Evolutionary conservation across 2,329 filamentous ascomycete genomes (phyloP).

Genomic region (Dactylonectria estremocensis): DNA sequence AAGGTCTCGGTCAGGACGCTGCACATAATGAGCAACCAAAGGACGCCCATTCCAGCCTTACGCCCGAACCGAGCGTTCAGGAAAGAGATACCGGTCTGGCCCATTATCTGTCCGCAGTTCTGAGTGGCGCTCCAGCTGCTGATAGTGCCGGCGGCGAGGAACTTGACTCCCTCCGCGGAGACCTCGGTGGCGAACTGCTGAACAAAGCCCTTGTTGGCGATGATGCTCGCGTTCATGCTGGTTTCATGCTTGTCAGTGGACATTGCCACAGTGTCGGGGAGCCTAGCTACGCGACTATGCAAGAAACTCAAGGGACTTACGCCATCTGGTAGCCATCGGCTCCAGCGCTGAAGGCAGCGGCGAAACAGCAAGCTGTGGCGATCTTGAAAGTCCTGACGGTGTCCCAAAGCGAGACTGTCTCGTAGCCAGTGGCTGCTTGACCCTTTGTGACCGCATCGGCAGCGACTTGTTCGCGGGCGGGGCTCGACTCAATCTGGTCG

Average conservation of each 20-base stretch:
- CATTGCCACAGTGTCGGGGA: too few species aligned
- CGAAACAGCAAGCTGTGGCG: slow-evolving; percentile 43
- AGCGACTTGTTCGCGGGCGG: too few species aligned
- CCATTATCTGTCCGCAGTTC: background rate
- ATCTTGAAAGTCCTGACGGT: slow-evolving; percentile 48
- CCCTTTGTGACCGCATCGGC: slow-evolving; percentile 41
- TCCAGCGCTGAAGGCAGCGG: slow-evolving; percentile 29
- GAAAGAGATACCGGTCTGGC: slow-evolving; percentile 10
- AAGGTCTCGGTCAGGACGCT: slow-evolving; percentile 53
- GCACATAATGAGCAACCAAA: background rate
- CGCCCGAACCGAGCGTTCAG: background rate
- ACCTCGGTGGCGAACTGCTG: slow-evolving; percentile 27
- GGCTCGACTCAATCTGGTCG: too few species aligned
- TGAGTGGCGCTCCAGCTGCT: slow-evolving; percentile 39
- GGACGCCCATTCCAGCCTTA: slow-evolving; percentile 31
- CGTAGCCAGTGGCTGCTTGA: slow-evolving; percentile 46
- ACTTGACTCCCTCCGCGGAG: slow-evolving; percentile 35
- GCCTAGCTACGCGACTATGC: too few species aligned
- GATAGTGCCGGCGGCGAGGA: too few species aligned
- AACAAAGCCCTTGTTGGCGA: slow-evolving; percentile 37
- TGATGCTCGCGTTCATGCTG: slow-evolving; percentile 37
- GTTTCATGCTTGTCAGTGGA: too few species aligned
- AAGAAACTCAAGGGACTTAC: slow-evolving; percentile 25
- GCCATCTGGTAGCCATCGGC: slow-evolving; percentile 48
- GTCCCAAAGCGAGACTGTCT: slow-evolving; percentile 47